These are phyloP conservation scores for Aspergillus luchuensis DNA, from an alignment of 2,329 filamentous ascomycete species.

Conservation along the genomic window DNA sequence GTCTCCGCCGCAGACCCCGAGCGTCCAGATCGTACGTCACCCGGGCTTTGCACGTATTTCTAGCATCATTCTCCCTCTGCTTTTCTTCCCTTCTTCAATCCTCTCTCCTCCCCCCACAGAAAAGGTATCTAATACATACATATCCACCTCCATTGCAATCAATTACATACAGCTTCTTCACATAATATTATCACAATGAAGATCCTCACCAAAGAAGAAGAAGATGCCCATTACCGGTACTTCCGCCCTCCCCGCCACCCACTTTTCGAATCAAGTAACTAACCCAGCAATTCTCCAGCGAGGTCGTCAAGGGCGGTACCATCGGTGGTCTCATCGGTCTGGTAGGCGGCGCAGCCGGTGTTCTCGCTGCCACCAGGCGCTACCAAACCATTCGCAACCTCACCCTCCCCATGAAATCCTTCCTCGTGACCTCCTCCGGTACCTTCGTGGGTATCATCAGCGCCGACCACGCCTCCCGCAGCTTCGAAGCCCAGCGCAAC, in stretches of 20 bases:
- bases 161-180: constrained; percentile 4
- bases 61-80: neutral
- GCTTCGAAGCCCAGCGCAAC: constrained; percentile 71
- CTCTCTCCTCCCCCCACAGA: neutral
- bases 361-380: constrained; percentile 67
- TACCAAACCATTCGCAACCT: constrained; percentile 78
- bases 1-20: constrained; percentile 5
- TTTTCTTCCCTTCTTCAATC: constrained; percentile 4
- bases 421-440: constrained; percentile 77
- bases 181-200: constrained; percentile 67
- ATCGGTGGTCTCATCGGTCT: constrained; percentile 72
- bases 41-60: constrained; percentile 15
- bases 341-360: constrained; percentile 65
- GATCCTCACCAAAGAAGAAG: constrained; percentile 92
- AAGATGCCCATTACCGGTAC: constrained; percentile 77
- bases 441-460: constrained; percentile 88
- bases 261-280: constrained; percentile 16
- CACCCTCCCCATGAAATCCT: constrained; percentile 86
- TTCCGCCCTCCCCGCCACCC: neutral
- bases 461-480: constrained; percentile 73
- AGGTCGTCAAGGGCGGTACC: constrained; percentile 76
- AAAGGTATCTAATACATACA: neutral
- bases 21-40: constrained; percentile 11
- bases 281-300: constrained; percentile 40
- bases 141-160: neutral